Evolutionary conservation across 2,329 filamentous ascomycete genomes (phyloP).

Genomic region (Fusarium transvaalense): DNA sequence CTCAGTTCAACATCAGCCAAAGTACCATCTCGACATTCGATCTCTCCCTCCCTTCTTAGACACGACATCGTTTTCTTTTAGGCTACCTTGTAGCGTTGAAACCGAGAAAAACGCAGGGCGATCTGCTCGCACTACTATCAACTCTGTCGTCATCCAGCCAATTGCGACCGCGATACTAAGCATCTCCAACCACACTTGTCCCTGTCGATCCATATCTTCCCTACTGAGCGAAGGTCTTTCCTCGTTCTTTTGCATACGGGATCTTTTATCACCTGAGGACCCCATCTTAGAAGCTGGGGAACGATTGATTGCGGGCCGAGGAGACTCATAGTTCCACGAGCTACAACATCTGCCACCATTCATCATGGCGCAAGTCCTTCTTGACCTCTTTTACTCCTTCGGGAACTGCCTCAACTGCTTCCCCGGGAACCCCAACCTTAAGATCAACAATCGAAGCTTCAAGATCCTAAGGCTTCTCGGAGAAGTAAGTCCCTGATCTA

Average conservation of each 20-base stretch:
- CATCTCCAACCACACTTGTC: conserved; percentile 19
- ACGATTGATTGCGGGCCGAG: conserved; percentile 6
- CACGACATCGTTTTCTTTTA: not conserved
- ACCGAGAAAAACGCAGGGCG: not conserved
- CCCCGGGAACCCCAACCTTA: conserved; percentile 90
- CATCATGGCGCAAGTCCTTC: conserved; percentile 83
- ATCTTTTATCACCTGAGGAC: not conserved
- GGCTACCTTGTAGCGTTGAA: not conserved
- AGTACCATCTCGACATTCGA: conserved; percentile 27
- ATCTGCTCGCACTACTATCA: not conserved
- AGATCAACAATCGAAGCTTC: conserved; percentile 94
- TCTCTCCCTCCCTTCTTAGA: not conserved
- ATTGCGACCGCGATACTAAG: conserved; percentile 28
- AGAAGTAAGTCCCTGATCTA: conserved; percentile 70
- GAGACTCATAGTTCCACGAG: not conserved
- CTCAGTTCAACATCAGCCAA: conserved; percentile 28
- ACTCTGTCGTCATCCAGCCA: conserved; percentile 8
- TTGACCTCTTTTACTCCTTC: conserved; percentile 90
- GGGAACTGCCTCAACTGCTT: conserved; percentile 98
- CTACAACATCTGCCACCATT: conserved; percentile 4
- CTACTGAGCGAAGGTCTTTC: not conserved
- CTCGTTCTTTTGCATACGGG: conserved; percentile 1
- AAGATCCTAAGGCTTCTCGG: conserved; percentile 94
- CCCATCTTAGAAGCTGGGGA: not conserved
- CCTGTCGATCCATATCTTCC: conserved; percentile 32